phyloP scores from a whole-genome alignment of 257 asterid genomes.

The Lithospermum erythrorhizon region DNA sequence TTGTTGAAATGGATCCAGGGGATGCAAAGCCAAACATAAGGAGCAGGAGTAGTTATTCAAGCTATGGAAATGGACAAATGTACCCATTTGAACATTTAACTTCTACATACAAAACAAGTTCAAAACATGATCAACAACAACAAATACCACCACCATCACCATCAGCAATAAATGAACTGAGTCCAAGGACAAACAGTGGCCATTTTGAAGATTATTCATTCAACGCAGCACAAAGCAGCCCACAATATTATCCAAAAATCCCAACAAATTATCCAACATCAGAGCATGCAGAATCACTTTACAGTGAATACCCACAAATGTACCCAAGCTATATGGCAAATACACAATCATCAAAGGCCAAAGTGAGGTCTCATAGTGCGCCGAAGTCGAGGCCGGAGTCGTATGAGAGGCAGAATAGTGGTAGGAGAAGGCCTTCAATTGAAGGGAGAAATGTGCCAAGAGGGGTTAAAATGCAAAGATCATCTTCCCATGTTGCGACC shows the following conservation, averaged over 20 bases:
- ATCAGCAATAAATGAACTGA: constrained; percentile 35
- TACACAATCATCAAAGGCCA: neutral
- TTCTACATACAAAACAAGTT: constrained; percentile 18
- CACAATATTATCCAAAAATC: neutral
- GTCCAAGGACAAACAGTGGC: constrained; percentile 63
- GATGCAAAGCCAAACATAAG: constrained; percentile 41
- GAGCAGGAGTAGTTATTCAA: constrained; percentile 64
- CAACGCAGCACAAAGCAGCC: constrained; percentile 48
- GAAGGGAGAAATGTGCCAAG: constrained; percentile 89
- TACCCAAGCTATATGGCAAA: neutral
- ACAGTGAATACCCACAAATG: neutral
- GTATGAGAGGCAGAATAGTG: constrained; percentile 53
- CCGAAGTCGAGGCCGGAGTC: constrained; percentile 4
- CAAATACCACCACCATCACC: constrained; percentile 55
- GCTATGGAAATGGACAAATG: constrained; percentile 35
- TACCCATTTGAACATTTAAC: constrained; percentile 30
- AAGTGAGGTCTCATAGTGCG: neutral
- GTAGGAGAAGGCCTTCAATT: constrained; percentile 53
- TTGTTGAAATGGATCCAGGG: constrained; percentile 81
- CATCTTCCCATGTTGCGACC: constrained; percentile 76
- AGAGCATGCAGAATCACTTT: neutral
- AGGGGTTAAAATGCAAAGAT: constrained; percentile 83
- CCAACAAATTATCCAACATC: neutral
- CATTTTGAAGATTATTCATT: constrained; percentile 57
- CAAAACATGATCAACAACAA: constrained; percentile 33